These are phyloP conservation scores for Eutrema salsugineum DNA, from an alignment of 441 rosid genomes.

Conservation along the genomic window DNA sequence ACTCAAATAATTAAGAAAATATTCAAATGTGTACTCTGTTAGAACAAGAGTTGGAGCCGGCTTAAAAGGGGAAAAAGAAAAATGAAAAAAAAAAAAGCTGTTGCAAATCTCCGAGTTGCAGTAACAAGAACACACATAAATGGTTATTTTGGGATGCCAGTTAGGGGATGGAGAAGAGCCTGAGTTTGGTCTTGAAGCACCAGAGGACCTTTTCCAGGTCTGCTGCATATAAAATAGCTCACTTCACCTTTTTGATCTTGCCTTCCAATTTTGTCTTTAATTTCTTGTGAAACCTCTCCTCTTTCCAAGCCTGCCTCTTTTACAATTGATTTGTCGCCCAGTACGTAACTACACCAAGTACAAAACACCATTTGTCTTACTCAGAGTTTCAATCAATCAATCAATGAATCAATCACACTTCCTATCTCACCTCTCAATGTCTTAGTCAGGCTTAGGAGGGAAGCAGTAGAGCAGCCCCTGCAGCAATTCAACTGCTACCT, in stretches of 20 bases:
- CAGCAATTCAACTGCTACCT: constrained; percentile 59
- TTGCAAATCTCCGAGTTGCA: neutral
- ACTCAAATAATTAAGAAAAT: neutral
- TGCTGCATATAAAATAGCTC: constrained; percentile 75
- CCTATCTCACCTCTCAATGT: constrained; percentile 52
- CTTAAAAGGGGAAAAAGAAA: neutral
- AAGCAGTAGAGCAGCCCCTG: constrained; percentile 74
- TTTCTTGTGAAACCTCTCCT: constrained; percentile 56
- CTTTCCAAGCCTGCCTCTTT: constrained; percentile 63
- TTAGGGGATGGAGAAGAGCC: constrained; percentile 60
- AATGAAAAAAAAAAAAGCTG: neutral
- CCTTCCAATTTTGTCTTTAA: constrained; percentile 38
- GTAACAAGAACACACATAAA: neutral
- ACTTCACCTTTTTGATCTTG: constrained; percentile 63
- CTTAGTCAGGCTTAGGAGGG: constrained; percentile 66
- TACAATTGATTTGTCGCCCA: constrained; percentile 75
- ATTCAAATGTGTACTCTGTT: neutral
- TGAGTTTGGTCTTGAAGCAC: constrained; percentile 52
- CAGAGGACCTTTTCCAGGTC: constrained; percentile 75
- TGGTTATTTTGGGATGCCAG: constrained; percentile 64
- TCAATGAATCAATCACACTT: neutral
- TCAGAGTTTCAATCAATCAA: neutral
- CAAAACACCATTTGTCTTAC: neutral
- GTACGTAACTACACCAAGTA: constrained; percentile 46
- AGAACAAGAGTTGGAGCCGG: constrained; percentile 3